These are phyloP conservation scores for Tausonia pullulans DNA, from an alignment of 1,284 basidiomycete genomes.

Conservation along the genomic window DNA sequence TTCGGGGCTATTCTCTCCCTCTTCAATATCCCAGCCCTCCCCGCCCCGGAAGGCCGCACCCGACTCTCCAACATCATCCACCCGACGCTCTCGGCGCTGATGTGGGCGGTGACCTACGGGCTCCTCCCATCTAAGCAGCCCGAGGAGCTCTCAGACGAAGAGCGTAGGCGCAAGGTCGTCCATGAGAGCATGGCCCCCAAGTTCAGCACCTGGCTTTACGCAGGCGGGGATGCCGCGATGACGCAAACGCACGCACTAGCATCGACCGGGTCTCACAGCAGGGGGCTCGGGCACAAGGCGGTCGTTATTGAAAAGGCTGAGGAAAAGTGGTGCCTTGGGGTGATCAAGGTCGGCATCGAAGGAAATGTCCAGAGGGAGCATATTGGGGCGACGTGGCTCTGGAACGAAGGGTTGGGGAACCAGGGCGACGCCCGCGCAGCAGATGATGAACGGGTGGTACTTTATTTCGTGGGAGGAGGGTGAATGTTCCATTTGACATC, in stretches of 20 bases:
- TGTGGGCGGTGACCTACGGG: neutral
- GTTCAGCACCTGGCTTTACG: too few relatives aligned
- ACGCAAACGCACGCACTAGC: neutral
- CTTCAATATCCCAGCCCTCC: too few relatives aligned
- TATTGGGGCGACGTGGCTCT: constrained; percentile 2
- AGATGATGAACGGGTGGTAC: neutral
- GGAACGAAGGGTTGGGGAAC: neutral
- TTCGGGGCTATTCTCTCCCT: neutral
- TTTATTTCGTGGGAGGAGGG: constrained; percentile 9
- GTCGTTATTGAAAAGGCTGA: neutral
- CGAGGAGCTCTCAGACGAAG: too few relatives aligned
- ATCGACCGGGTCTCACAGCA: neutral
- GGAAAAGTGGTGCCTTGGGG: constrained; percentile 1
- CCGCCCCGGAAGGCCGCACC: too few relatives aligned
- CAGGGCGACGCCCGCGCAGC: neutral
- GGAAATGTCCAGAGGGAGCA: neutral
- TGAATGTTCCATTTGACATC: neutral
- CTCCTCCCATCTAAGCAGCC: too few relatives aligned
- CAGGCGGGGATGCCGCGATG: too few relatives aligned
- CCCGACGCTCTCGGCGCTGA: neutral
- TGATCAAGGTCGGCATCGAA: constrained; percentile 2
- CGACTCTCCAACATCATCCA: too few relatives aligned
- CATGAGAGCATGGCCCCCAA: too few relatives aligned
- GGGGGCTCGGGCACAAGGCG: neutral
- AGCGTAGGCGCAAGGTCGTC: too few relatives aligned